Evolutionary conservation across 2,329 filamentous ascomycete genomes (phyloP), one percentile per base, ranked within the genome.

Genomic region (Diaporthe caulivora): DNA sequence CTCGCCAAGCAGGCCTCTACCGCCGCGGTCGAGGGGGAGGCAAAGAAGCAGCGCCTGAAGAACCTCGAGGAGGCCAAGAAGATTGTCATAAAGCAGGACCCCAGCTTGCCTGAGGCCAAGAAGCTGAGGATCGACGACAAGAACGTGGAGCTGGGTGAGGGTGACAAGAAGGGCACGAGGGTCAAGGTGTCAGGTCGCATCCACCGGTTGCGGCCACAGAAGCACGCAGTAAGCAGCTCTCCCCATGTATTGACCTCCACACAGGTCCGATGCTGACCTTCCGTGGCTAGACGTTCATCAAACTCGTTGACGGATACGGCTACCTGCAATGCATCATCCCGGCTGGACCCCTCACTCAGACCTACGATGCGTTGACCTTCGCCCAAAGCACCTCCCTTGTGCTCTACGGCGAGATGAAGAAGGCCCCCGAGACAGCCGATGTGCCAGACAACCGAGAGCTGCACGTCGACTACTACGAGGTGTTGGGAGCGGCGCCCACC

Each of bases 351-450:
- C 88, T 98, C 78, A 93, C 94, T 77, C 95, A 95, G 87, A 96
- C 94, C n/a, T 97, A 97, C 86, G 95, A 97, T 80, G 94, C 94
- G 75, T 87, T 97, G 78, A 95, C 93, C 31, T 90, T 98, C 78
- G 94, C 94, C 42, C 92, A 93, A 76, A 95, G 96, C 84, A 97
- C 95, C n/a, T 94, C 94, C 68, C 91, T 98, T 80, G 92, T 92
- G 79, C 90, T 98, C 73, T 91, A 91, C 75, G 95, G 95, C 78
- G 94, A 97, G 87, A 91, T 98, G 88, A 91, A 91, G 81, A 89
- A 93, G 79, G 93, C 98, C 6, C 95, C 93, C 13, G 89, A 90
- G 31, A 94, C 94, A 71, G 91, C 93, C 76, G 91, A 92, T 74
- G 95, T 95, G 0, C 94, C 94, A 64, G 92, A 95, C 84, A 87